phyloP scores from a whole-genome alignment of 768 basidiomycete species.

The Macrolepiota albuminosa region DNA sequence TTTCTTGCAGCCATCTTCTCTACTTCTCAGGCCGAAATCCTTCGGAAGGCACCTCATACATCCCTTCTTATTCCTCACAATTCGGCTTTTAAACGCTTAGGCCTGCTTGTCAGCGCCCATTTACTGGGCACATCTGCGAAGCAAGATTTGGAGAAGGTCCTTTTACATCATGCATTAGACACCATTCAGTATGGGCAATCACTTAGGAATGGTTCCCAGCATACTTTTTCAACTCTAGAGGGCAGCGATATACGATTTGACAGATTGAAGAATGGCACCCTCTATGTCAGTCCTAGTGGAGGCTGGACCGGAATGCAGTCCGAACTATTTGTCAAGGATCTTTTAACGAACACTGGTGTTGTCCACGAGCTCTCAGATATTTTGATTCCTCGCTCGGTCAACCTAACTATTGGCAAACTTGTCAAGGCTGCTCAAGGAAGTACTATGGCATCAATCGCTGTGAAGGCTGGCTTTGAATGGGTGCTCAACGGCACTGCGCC shows the following conservation, averaged over 20 bases:
- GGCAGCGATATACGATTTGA: constrained; percentile 78
- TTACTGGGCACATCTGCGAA: constrained; percentile 77
- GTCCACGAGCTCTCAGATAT: constrained; percentile 86
- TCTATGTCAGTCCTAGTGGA: constrained; percentile 61
- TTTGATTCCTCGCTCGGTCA: constrained; percentile 81
- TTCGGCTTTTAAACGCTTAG: constrained; percentile 81
- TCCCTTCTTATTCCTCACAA: constrained; percentile 89
- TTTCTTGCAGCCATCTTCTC: constrained; percentile 92
- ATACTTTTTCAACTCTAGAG: constrained; percentile 77
- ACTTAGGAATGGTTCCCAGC: constrained; percentile 59
- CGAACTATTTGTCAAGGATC: constrained; percentile 52
- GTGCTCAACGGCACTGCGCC: constrained; percentile 80
- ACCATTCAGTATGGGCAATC: constrained; percentile 68
- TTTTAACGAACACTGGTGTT: constrained; percentile 84
- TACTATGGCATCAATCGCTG: constrained; percentile 83
- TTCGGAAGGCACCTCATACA: constrained; percentile 61
- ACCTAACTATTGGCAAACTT: constrained; percentile 86
- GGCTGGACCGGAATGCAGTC: constrained; percentile 74
- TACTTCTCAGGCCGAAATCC: constrained; percentile 68
- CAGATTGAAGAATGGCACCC: constrained; percentile 44
- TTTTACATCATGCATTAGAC: constrained; percentile 83
- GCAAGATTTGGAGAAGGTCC: constrained; percentile 74
- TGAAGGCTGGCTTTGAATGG: constrained; percentile 88
- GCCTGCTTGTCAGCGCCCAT: constrained; percentile 79
- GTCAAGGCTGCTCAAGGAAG: constrained; percentile 83